Base-by-base conservation (phyloP, 495 filamentous ascomycete genomes). In the Diplogelasinospora grovesii region DNA sequence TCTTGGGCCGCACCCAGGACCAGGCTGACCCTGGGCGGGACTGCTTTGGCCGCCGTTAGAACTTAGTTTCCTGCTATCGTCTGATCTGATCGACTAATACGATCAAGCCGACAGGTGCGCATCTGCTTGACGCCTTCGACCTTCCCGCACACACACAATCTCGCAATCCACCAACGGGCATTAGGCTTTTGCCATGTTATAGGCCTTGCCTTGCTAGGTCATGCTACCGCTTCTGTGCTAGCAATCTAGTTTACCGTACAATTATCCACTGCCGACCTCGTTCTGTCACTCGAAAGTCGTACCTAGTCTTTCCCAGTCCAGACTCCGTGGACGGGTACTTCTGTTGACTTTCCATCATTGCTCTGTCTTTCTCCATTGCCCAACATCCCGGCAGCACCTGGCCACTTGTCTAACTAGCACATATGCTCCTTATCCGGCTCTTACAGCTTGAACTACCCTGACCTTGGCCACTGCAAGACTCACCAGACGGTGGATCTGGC, bases 71-170 rank as follows among this genome's bases (percentile, higher is more conserved):
- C 41, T 46, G 29, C 19, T 36, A 36, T 48, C 29, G 35, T 43
- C 45, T 49, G 48, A 57, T 43, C 45, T 49, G 48, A 57, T 60
- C 43, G 46, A 52, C 56, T 54, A 54, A 54, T 56, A 45, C 46
- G 41, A 53, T 42, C 44, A 31, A 48, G 48, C 41, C 40, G 25
- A 47, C 36, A 41, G 37, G 37, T 24, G 25, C 46, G 43, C 28
- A 27, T 16, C 35, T 45, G 40, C 35, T 36, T 33, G n/a, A 43
- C 41, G 28, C 51, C 22, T 42, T 16, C 32, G 20, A 41, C 32
- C 36, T 49, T 37, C 36, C 25, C 46, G 29, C 34, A 20, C 48
- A 46, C 38, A n/a, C n/a, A n/a, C n/a, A n/a, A n/a, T n/a, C n/a
- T n/a, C n/a, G n/a, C n/a, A n/a, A 34, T 13, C 42, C 45, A 22